phyloP scores from a whole-genome alignment of 306 rosid species.

The Castanea mollissima region DNA sequence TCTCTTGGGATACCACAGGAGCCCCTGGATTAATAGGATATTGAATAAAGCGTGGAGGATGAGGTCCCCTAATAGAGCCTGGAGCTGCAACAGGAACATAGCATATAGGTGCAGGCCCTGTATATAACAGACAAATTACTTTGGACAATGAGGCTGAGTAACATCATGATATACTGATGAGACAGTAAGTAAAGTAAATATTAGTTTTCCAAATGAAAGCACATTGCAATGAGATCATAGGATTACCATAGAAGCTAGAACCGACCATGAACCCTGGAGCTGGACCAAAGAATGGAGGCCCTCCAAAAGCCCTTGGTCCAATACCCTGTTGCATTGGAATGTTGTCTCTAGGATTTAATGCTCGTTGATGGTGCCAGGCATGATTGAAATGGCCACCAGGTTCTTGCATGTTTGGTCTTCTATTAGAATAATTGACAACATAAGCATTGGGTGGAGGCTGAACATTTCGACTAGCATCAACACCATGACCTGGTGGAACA shows the following conservation, averaged over 20 bases:
- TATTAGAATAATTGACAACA: conserved; percentile 44
- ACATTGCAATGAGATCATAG: neutral
- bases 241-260: conserved; percentile 74
- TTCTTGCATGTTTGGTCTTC: conserved; percentile 71
- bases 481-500: conserved; percentile 46
- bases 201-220: neutral
- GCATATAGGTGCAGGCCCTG: conserved; percentile 75
- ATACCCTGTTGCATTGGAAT: conserved; percentile 63
- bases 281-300: conserved; percentile 68
- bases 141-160: neutral
- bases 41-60: conserved; percentile 53
- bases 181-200: neutral
- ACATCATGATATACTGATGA: neutral
- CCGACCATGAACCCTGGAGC: conserved; percentile 76
- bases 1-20: conserved; percentile 50
- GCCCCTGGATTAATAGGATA: conserved; percentile 56
- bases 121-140: conserved; percentile 15
- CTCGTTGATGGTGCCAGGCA: conserved; percentile 75
- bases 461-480: conserved; percentile 37
- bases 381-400: conserved; percentile 59
- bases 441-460: conserved; percentile 57
- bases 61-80: conserved; percentile 67
- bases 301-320: conserved; percentile 70
- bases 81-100: conserved; percentile 65
- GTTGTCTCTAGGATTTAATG: conserved; percentile 60